Base-by-base conservation (phyloP, 2,329 filamentous ascomycete species). In the Paracoccidioides brasiliensis region DNA sequence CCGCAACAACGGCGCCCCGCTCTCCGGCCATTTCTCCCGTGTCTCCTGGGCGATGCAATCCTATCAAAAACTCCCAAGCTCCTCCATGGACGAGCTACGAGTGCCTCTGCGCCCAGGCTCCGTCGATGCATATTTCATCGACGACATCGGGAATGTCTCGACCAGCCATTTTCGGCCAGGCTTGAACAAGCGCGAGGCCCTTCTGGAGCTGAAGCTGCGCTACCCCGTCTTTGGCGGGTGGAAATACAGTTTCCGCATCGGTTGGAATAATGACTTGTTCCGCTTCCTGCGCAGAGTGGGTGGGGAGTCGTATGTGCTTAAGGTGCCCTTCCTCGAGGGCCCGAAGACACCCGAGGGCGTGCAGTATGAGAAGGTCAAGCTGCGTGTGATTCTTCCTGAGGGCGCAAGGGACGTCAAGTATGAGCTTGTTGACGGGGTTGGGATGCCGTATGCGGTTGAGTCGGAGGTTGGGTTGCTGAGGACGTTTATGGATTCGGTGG, bases 151-250 rank as follows among this genome's bases (percentile, higher is more conserved):
- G 62, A 98, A 98, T 67, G 90, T 98, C 35, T 95, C 90, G 33
- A 98, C 93, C 0, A 95, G 90, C 55, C 81, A 81, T 59, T 98
- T 95, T 79, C 81, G 90, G 51, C 73, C 72, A 1, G 70, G 72
- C 15, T 41, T 78, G 62, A 52, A 52, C n/a, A 52, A 52, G 12
- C 87, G 86, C 28, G 87, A 91, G 71, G 85, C 88, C n/a, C 75
- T 85, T 44, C 80, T 98, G 33, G 90, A 96, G 71, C 78, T 96
- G 60, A 93, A 90, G 77, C 93, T 93, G 22, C 83, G 93, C 53
- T 98, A 95, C 71, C 93, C 93, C n/a, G 71, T 98, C 30, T 98
- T 96, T 65, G 93, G 93, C 58, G 90, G 88, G 58, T 98, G 93
- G 93, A 95, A 95, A 72, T 97, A 96, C 73, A 93, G 88, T 61